phyloP scores from a whole-genome alignment of 805 yeast genomes.

The Candida maltosa region DNA sequence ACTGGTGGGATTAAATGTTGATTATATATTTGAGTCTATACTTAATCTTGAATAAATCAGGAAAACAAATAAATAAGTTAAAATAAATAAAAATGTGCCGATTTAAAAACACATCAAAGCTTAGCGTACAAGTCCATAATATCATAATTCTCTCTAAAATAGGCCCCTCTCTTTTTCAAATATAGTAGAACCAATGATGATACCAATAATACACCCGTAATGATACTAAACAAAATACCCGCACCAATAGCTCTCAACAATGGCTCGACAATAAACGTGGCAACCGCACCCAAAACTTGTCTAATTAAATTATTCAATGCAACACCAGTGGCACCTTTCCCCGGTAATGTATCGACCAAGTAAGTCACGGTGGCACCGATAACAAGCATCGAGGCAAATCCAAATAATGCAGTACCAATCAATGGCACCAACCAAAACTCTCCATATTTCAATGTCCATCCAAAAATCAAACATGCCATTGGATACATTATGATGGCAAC shows the following conservation, averaged over 20 bases:
- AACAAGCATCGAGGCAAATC: conserved; percentile 79
- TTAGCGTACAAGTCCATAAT: conserved; percentile 54
- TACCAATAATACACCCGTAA: conserved; percentile 54
- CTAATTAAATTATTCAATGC: conserved; percentile 77
- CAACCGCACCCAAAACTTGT: conserved; percentile 70
- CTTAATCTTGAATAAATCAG: conserved; percentile 8
- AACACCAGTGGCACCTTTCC: conserved; percentile 85
- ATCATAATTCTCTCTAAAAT: conserved; percentile 63
- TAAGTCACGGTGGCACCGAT: conserved; percentile 81
- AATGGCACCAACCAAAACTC: conserved; percentile 77
- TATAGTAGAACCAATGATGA: conserved; percentile 40
- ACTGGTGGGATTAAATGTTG: conserved; percentile 69
- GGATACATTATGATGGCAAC: conserved; percentile 63
- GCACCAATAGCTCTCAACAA: conserved; percentile 61
- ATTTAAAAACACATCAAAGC: conserved; percentile 18
- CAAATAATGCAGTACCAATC: conserved; percentile 78
- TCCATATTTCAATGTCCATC: conserved; percentile 73
- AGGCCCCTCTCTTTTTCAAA: conserved; percentile 54
- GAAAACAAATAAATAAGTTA: conserved; percentile 1
- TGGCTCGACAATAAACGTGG: conserved; percentile 75
- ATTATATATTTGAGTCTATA: conserved; percentile 54
- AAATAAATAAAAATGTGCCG: neutral
- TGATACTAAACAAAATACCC: conserved; percentile 67
- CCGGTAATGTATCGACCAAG: conserved; percentile 80
- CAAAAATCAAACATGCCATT: conserved; percentile 65